Evolutionary conservation across 2,329 filamentous ascomycete genomes (phyloP), one percentile per base, ranked within the genome.

Genomic region (Pseudocercospora macadamiae): DNA sequence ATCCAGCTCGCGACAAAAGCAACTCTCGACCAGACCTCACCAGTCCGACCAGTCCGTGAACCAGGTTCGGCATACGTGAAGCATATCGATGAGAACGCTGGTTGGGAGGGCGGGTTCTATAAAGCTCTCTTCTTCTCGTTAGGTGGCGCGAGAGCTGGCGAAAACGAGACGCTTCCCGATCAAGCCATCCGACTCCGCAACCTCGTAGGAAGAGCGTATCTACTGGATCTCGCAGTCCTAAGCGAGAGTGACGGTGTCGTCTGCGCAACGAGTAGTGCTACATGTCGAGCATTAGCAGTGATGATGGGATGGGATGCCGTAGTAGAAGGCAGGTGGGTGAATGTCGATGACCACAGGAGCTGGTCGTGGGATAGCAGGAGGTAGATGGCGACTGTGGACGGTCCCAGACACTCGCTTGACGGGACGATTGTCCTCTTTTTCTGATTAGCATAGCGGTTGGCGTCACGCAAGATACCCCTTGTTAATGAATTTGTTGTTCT

Each of bases 91-190:
- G 88, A 92, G 70, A 84, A 87, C 1, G 86, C 90, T 37, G 91
- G 91, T 26, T 96, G 91, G 91, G 91, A 96, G 72, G 91, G 91
- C 16, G 91, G 91, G 1, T 96, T 96, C 79, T 96, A 89, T 75
- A 83, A 84, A 12, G 83, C 86, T 67, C 87, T 95, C 75, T 96
- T 96, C 75, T 93, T 89, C 85, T 88, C 86, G 51, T 79, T 96
- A 1, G 91, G 89, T 3, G 51, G 52, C 18, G 59, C 54, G 10
- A 47, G 51, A 34, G 28, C 48, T 28, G 52, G 59, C 25, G 51
- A 25, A 3, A 55, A 67, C 3, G 48, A 47, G 7, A 32, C 51
- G 23, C 34, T 66, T 4, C 59, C 74, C 69, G 32, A 76, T 70
- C 70, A 74, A 57, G 86, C 88, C n/a, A 77, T 90, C 65, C 78